Base-by-base conservation (phyloP, 805 yeast species). In the Wickerhamiella australiensis region DNA sequence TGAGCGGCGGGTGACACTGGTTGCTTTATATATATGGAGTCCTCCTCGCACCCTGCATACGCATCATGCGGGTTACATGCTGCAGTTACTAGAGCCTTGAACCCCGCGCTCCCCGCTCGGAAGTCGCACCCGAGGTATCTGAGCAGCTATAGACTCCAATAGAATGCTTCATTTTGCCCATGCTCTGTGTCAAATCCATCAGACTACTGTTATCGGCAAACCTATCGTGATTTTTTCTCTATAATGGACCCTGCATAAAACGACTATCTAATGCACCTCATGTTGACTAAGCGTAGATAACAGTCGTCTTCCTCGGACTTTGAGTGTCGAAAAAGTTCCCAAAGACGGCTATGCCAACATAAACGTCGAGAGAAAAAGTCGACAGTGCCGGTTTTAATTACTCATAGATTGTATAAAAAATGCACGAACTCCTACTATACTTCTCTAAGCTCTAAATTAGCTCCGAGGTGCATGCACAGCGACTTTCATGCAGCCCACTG, bases 231-330 rank as follows among this genome's bases (percentile, higher is more conserved):
- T 12, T 31, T 5, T 12, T 31, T 13, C 20, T 4, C 4, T 33
- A 33, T 33, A 33, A 6, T 5, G 18, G n/a, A 11, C 38, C 38
- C 38, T 15, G 38, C 38, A 17, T 33, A 33, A 33, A 33, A 33
- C 38, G 38, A 33, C 38, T 33, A 33, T 33, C 38, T 33, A 15
- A 12, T 15, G 38, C 38, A 15, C 38, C 7, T 12, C 3, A n/a
- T 9, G 5, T 7, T 33, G 38, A 33, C 38, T n/a, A 33, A 33
- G 38, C 18, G 9, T 33, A 33, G 38, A 33, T 33, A 33, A 33
- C 38, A 33, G 38, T 20, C 15, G 38, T 4, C 38, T 33, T 33
- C 38, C 38, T 33, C 38, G 38, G 38, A 33, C 38, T 17, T n/a
- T 26, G 29, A 11, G 29, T 11, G 11, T 26, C 29, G 9, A 26